A percentile compares a stretch with the other conserved stretches of the same genome.
Conservation (phyloP, 2,329 filamentous ascomycete genomes). For the Cordyceps cicadae region DNA sequence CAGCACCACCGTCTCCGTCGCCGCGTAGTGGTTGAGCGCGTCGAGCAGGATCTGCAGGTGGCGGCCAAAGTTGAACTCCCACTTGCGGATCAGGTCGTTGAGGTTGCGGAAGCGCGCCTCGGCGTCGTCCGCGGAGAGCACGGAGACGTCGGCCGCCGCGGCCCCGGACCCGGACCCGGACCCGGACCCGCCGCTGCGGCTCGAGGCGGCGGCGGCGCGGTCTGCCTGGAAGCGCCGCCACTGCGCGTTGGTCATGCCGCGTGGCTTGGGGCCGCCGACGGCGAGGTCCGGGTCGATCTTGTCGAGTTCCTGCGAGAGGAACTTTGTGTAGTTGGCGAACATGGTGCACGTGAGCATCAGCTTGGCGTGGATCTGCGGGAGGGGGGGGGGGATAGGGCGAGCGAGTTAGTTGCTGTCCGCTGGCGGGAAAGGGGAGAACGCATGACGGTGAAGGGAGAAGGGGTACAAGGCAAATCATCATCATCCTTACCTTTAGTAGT, state of each 20-base stretch:
- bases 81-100: constrained; percentile 80
- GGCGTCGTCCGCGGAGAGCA: constrained; percentile 26
- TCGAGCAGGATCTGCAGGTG: constrained; percentile 92
- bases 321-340: constrained; percentile 85
- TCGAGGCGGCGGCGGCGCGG: constrained; percentile 33
- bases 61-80: constrained; percentile 85
- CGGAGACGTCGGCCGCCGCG: constrained; percentile 22
- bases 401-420: background rate
- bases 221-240: constrained; percentile 50
- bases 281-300: constrained; percentile 71
- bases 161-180: background rate
- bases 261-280: constrained; percentile 46
- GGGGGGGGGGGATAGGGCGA: too few species aligned
- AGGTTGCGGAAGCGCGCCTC: constrained; percentile 60
- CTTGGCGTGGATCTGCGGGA: constrained; percentile 80
- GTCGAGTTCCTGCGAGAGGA: constrained; percentile 75
- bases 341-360: constrained; percentile 92
- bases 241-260: constrained; percentile 51
- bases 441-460: too few species aligned
- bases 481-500: constrained; percentile 63
- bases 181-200: constrained; percentile 11
- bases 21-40: constrained; percentile 92
- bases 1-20: constrained; percentile 92
- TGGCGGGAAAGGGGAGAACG: too few species aligned
- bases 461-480: too few species aligned